A percentile compares a stretch with the other conserved stretches of the same genome.
phyloP scores from a whole-genome alignment of 345 rosid species.

The Ricinus communis region DNA sequence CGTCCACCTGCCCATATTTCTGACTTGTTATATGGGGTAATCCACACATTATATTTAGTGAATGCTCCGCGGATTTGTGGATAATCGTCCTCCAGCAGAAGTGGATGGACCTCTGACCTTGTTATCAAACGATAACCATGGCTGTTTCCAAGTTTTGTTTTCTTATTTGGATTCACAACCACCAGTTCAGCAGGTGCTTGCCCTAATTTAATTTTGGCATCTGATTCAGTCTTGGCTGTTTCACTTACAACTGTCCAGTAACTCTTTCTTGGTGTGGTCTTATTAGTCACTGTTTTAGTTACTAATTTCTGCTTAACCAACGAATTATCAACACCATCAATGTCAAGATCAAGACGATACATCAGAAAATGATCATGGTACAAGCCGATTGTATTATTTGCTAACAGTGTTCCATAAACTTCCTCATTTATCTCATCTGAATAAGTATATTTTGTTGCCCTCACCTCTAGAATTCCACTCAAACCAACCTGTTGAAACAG shows the following conservation, averaged over 20 bases:
- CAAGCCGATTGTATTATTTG: constrained; percentile 33
- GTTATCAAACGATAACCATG: constrained; percentile 49
- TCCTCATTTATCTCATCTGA: constrained; percentile 4
- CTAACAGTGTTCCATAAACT: constrained; percentile 4
- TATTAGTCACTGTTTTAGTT: constrained; percentile 22
- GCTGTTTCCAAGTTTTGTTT: constrained; percentile 44
- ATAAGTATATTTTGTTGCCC: constrained; percentile 9
- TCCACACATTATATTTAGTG: constrained; percentile 55
- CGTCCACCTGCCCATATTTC: constrained; percentile 53
- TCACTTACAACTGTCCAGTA: constrained; percentile 48
- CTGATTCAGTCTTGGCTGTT: constrained; percentile 47
- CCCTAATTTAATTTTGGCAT: constrained; percentile 37
- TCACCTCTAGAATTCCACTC: constrained; percentile 36
- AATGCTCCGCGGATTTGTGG: constrained; percentile 51
- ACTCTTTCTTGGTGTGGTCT: constrained; percentile 43
- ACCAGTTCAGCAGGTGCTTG: constrained; percentile 26
- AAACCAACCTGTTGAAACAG: constrained; percentile 48
- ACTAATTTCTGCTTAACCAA: constrained; percentile 42
- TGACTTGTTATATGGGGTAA: constrained; percentile 53
- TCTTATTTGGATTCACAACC: constrained; percentile 45
- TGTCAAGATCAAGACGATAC: constrained; percentile 51
- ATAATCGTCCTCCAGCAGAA: constrained; percentile 35
- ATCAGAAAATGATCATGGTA: constrained; percentile 58
- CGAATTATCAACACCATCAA: constrained; percentile 49
- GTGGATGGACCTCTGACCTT: constrained; percentile 23